Base-by-base conservation (phyloP, 495 filamentous ascomycete genomes). In the Podospora conica region DNA sequence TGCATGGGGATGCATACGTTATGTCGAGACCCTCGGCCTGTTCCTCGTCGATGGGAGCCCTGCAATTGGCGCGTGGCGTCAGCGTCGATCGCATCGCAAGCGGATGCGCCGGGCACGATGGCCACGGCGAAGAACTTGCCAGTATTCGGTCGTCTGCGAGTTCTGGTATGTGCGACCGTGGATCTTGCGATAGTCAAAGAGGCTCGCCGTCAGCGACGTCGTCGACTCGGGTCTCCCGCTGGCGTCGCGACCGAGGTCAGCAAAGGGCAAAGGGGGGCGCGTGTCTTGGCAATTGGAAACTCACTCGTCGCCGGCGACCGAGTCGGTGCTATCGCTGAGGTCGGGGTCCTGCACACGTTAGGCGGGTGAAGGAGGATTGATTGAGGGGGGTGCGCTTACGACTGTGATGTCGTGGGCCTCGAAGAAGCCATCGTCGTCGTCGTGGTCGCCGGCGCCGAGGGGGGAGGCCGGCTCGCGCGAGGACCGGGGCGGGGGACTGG, bases 11-110 rank as follows among this genome's bases (percentile, higher is more conserved):
- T 33, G 28, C 72, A 69, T 23, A 78, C 78, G 72, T 75, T 53
- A 80, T 78, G 60, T 82, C 80, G 58, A 74, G 63, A 10, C 73
- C 70, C 31, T 80, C 76, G 33, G 75, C 80, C 27, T 79, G 77
- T 23, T 62, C 65, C 9, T 77, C 74, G 55, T 81, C 78, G 56
- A 80, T 81, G 7, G 78, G 71, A 0, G 71, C 73, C 81, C 82
- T 65, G 40, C 40, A 31, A 11, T 31, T 31, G 29, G 29, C 29
- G 9, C 29, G 11, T 48, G 40, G 40, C 40, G 40, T 48, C 40
- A 48, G 40, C 8, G 40, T 48, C 40, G 33, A 48, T n/a, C 40
- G 40, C 40, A 8, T 48, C 15, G 40, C 15, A 48, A 8, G 40
- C 6, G 18, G 15, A 5, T 18, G 12, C 40, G 3, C 23, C 20